A percentile compares a stretch with the other conserved stretches of the same genome.
Conservation (phyloP, 2,329 filamentous ascomycete genomes). For the Grosmannia huntii region DNA sequence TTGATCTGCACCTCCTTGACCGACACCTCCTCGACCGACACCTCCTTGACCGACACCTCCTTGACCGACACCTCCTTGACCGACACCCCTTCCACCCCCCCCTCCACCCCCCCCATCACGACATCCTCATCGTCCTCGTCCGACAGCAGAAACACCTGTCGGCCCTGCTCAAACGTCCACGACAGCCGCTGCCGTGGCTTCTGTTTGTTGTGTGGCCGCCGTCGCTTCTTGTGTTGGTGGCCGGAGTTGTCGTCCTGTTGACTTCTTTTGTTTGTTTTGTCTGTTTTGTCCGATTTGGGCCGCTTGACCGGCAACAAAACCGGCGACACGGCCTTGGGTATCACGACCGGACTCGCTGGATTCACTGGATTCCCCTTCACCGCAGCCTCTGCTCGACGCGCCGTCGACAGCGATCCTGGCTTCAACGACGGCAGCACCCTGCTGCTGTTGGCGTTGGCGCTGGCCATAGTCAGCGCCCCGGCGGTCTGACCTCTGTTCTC, state of each 20-base stretch:
- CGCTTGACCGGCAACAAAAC: not conserved
- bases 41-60: too few relatives aligned
- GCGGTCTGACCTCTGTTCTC: not conserved
- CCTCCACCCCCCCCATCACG: not conserved
- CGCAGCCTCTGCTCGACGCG: not conserved
- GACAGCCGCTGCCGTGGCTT: not conserved
- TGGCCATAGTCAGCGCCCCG: not conserved
- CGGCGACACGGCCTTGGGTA: not conserved
- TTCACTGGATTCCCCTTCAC: too few relatives aligned
- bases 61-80: too few relatives aligned
- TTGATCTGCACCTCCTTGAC: too few relatives aligned
- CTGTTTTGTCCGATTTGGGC: not conserved
- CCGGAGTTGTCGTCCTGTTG: not conserved
- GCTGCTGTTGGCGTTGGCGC: not conserved
- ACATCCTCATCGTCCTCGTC: constrained; percentile 7
- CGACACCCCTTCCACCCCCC: too few relatives aligned
- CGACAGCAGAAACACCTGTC: constrained; percentile 1
- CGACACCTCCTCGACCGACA: too few relatives aligned
- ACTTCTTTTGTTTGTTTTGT: not conserved
- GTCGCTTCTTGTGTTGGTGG: not conserved
- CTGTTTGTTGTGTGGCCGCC: not conserved
- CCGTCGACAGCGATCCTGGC: not conserved
- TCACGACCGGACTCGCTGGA: too few relatives aligned
- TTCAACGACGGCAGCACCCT: not conserved
- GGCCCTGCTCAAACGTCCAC: not conserved